Evolutionary conservation across 2,329 filamentous ascomycete genomes (phyloP).

Genomic region (Penicillium sclerotigenum): DNA sequence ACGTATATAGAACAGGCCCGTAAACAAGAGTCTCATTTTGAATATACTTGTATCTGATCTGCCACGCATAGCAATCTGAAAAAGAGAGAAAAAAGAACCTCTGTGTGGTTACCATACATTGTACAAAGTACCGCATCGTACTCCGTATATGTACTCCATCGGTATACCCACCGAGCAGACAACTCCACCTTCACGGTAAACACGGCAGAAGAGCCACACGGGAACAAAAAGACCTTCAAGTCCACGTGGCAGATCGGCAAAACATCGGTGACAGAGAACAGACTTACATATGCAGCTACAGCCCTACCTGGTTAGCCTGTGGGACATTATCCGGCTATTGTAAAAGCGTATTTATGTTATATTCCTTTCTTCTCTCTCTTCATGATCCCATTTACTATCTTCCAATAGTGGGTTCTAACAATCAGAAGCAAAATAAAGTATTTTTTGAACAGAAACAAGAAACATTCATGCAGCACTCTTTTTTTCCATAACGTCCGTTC

Average conservation of each 20-base stretch:
- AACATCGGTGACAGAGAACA: background rate
- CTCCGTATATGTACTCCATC: too few relatives aligned
- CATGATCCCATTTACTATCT: background rate
- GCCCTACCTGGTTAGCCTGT: background rate
- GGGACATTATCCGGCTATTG: too few relatives aligned
- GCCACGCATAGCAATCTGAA: too few relatives aligned
- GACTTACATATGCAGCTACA: background rate
- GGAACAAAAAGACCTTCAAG: background rate
- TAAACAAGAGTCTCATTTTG: background rate
- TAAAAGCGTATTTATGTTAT: background rate
- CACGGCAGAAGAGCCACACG: slow-evolving; percentile 9
- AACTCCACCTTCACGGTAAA: slow-evolving; percentile 6
- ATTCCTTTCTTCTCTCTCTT: background rate
- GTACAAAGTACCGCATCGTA: background rate
- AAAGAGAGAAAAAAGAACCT: too few relatives aligned
- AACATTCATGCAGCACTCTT: background rate
- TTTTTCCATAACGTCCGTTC: background rate
- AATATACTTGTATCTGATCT: background rate
- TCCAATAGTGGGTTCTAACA: background rate
- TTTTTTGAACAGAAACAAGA: background rate
- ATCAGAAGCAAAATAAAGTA: background rate
- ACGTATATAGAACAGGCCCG: background rate
- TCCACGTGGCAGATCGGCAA: slow-evolving; percentile 12
- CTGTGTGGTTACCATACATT: background rate
- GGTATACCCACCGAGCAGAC: background rate